These are phyloP conservation scores for Trametes meyenii DNA, from an alignment of 768 basidiomycete genomes.

Conservation along the genomic window DNA sequence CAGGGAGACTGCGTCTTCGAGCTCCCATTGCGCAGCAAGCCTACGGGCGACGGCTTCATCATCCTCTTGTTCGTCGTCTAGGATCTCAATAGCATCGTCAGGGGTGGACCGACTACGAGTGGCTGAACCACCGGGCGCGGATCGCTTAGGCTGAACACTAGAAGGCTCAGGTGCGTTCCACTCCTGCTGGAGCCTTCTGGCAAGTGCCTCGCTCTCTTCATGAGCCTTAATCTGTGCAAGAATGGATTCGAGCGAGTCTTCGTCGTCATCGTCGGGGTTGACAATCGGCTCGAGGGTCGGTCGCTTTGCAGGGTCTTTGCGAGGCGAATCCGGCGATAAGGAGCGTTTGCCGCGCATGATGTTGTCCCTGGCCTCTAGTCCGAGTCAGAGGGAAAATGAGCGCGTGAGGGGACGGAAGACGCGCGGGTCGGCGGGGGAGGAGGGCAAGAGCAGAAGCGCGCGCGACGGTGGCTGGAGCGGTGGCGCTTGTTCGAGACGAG, in stretches of 20 bases:
- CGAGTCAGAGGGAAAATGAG: background rate
- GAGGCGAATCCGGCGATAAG: background rate
- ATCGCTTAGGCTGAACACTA: background rate
- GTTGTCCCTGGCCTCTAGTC: background rate
- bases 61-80: conserved; percentile 31
- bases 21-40: conserved; percentile 45
- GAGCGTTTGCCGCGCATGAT: conserved; percentile 26
- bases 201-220: conserved; percentile 47
- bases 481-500: conserved; percentile 12
- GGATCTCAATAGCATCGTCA: conserved; percentile 9
- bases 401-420: background rate
- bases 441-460: background rate
- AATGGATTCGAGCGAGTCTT: conserved; percentile 44
- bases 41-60: conserved; percentile 44
- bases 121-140: conserved; percentile 5
- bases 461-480: conserved; percentile 5
- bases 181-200: conserved; percentile 39
- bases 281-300: background rate
- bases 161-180: conserved; percentile 27
- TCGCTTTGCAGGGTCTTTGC: conserved; percentile 6
- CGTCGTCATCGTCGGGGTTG: conserved; percentile 40
- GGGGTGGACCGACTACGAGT: background rate
- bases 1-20: conserved; percentile 22
- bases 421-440: background rate
- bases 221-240: conserved; percentile 46